Base-by-base conservation (phyloP, 768 basidiomycete species). In the Kwoniella mangroviensis region DNA sequence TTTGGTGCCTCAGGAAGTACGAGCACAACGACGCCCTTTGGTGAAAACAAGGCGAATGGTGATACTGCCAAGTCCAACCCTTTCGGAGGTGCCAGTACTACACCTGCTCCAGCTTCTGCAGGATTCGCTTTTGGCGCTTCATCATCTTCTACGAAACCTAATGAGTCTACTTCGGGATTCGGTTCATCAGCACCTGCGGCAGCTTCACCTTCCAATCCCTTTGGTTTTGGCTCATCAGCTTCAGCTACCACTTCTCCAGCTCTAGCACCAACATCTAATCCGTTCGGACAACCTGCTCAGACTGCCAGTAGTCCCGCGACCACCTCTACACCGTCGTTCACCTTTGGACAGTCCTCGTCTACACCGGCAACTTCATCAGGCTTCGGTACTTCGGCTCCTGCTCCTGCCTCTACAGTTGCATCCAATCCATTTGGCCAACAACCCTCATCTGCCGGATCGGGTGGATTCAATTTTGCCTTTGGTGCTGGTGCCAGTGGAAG, bases 351-450 rank as follows among this genome's bases (percentile, higher is more conserved):
- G 22, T 60, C 58, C 7, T 42, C 58, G 12, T 17, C 58, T 17
- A 43, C 58, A 21, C 54, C 62, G 24, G 24, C 67, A 42, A 41
- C 24, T 52, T 17, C 42, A 51, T 26, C 65, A 22, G 41, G 52
- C 26, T 65, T 65, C 17, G 63, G 63, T 21, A 28, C 63, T 26
- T 45, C 63, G 19, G 54, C 58, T 21, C 54, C 55, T 13, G 45
- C 65, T 45, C 52, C 55, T 57, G 4, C 34, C 34, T 15, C 65
- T 40, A 22, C 65, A 53, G 51, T 13, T 53, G 53, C 60, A 24
- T 69, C 62, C 12, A 69, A 69, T 42, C 57, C 68, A 55, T 69
- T 69, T 19, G 68, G 68, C 7, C 55, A 53, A 57, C 19, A 41
- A 28, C 28, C 54, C 40, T n/a, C 65, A 54, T n/a, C 64, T n/a